Evolutionary conservation across 306 rosid genomes (phyloP), one percentile per base, ranked within the genome.

Genomic region (Macrotyloma uniflorum): DNA sequence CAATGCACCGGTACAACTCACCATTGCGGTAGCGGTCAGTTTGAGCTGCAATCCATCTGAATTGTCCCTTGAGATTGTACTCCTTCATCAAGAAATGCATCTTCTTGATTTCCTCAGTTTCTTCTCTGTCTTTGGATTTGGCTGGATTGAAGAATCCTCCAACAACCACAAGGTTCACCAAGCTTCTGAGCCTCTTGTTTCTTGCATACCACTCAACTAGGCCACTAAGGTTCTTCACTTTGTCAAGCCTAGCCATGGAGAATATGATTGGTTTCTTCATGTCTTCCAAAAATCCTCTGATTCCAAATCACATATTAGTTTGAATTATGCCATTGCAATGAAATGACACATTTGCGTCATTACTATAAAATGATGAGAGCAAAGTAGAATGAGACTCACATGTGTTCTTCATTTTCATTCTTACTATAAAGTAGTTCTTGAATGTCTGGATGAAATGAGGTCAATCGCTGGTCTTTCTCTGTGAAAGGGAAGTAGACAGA

Each of bases 11-110:
- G 85, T 94, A 94, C 8, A 94, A 75, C 82, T 94, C 98, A 24
- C 91, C 90, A 0, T 94, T 94, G 23, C 97, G 90, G 14, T 88
- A 79, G 10, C 97, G 78, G 16, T 94, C 97, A 0, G 98, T 86
- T 83, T 94, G 98, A 15, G 98, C 98, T 0, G 97, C 97, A 54
- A 94, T 90, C 98, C 98, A 94, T 46, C 97, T 83, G 74, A 94
- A 85, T 49, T 92, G 97, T 13, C 97, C 95, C 49, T 62, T 84
- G 9, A 94, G 98, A 45, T 85, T 77, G 75, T 90, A 81, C 74
- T 86, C 84, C 59, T 88, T 87, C 16, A 89, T 93, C 78, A 94
- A 78, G 73, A 82, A 65, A 85, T 94, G 97, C 92, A 94, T 85
- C 85, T 89, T 94, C 77, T 88, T 83, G 23, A 94, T 92, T 82